Percentiles rank a stretch among this genome's conserved stretches.
These are phyloP conservation scores for Monosporascus sp. DNA, from an alignment of 2,329 filamentous ascomycete genomes.

Conservation along the genomic window DNA sequence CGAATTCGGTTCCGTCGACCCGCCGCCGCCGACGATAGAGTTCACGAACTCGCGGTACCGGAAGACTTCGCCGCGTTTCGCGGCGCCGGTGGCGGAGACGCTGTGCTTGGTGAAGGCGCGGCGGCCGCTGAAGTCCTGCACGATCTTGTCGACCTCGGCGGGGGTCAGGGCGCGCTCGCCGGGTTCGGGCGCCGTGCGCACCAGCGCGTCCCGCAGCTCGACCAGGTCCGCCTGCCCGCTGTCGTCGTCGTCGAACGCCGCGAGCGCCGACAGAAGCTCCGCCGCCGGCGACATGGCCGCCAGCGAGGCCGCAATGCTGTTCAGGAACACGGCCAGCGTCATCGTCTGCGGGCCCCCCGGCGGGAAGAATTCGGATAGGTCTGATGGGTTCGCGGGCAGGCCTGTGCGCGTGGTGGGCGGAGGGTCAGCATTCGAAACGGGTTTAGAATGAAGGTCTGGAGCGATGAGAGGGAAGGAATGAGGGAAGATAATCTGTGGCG, in stretches of 20 bases:
- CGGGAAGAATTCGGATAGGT: constrained; percentile 79
- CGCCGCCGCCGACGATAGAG: constrained; percentile 53
- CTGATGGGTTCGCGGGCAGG: constrained; percentile 63
- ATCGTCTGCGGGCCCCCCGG: constrained; percentile 65
- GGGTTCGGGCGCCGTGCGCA: constrained; percentile 74
- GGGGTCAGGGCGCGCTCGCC: constrained; percentile 61
- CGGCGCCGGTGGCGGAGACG: constrained; percentile 26
- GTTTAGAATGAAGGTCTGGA: not conserved
- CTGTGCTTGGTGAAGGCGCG: constrained; percentile 68
- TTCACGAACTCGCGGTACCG: constrained; percentile 88
- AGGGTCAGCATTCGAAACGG: not conserved
- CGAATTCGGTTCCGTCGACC: constrained; percentile 13
- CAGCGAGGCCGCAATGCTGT: constrained; percentile 70
- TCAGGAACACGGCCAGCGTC: constrained; percentile 80
- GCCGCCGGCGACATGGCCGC: constrained; percentile 68
- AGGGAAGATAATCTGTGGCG: constrained; percentile 5
- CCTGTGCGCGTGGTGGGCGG: constrained; percentile 40
- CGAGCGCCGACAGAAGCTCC: constrained; percentile 84
- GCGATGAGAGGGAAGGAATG: not conserved
- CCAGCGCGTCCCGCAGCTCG: constrained; percentile 75
- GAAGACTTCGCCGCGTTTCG: constrained; percentile 79
- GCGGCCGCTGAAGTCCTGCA: constrained; percentile 78
- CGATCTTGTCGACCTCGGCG: constrained; percentile 77
- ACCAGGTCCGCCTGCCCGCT: constrained; percentile 83
- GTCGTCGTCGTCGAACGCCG: constrained; percentile 93